Evolutionary conservation across 1,139 yeast species (phyloP).

Genomic region (Hanseniaspora uvarum): DNA sequence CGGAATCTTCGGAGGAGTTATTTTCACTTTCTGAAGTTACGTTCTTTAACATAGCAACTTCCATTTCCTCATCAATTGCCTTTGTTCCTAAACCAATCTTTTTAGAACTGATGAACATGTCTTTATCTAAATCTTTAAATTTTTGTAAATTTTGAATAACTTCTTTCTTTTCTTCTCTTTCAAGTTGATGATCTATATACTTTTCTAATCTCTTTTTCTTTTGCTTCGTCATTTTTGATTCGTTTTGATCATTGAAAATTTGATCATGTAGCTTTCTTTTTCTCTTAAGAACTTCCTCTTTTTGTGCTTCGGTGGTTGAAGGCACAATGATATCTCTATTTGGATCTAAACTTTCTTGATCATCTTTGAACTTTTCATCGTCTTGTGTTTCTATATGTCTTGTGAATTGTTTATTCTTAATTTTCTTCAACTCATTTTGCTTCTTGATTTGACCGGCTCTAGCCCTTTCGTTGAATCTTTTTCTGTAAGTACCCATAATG

Average conservation of each 20-base stretch:
- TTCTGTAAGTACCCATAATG: slow-evolving; percentile 69
- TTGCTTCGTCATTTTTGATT: slow-evolving; percentile 55
- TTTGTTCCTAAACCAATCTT: slow-evolving; percentile 67
- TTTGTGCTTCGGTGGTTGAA: slow-evolving; percentile 32
- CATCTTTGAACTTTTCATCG: slow-evolving; percentile 19
- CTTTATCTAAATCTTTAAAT: slow-evolving; percentile 61
- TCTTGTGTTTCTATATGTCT: slow-evolving; percentile 36
- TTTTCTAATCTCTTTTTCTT: slow-evolving; percentile 71
- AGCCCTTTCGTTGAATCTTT: slow-evolving; percentile 76
- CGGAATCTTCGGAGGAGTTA: slow-evolving; percentile 23
- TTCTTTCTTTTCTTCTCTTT: slow-evolving; percentile 76
- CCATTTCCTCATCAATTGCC: slow-evolving; percentile 59
- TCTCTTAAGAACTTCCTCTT: slow-evolving; percentile 42
- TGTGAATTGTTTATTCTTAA: slow-evolving; percentile 57
- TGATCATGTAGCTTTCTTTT: slow-evolving; percentile 56
- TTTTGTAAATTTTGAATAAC: slow-evolving; percentile 61
- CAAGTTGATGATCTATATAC: slow-evolving; percentile 76
- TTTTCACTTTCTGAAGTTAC: slow-evolving; percentile 59
- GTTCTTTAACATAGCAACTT: slow-evolving; percentile 47
- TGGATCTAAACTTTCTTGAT: slow-evolving; percentile 34
- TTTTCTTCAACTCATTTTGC: slow-evolving; percentile 57
- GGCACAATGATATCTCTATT: slow-evolving; percentile 54
- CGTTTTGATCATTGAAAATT: slow-evolving; percentile 44
- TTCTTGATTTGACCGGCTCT: slow-evolving; percentile 76
- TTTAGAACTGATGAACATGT: slow-evolving; percentile 58